Base-by-base conservation (phyloP, 257 asterid species). In the Coffea canephora region DNA sequence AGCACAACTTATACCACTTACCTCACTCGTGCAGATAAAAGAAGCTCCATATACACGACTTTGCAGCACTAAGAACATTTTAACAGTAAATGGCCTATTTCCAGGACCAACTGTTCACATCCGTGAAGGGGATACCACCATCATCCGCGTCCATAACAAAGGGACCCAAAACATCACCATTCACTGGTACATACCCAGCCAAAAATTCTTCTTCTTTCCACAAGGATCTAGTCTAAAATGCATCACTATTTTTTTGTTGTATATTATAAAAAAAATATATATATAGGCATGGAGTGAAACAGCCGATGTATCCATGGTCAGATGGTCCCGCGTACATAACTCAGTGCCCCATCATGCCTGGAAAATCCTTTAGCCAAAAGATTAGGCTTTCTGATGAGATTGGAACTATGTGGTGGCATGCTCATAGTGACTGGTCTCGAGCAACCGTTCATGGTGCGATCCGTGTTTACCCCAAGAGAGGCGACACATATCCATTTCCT, bases 401-500 rank as follows among this genome's bases (percentile, higher is more conserved):
- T 72, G 98, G 98, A 16, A 91, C 97, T 2, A 12, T 92, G 10
- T 89, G 96, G 96, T 55, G 62, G 62, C 62, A 55, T 55, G 62
- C 62, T 16, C 62, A 55, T 55, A 55, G 62, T 55, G n/a, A 77
- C 6, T 92, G 97, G 97, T 81, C 91, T 0, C 85, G 97, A 0
- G 95, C 96, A 71, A 93, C 96, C 0, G 93, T 93, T 66, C 93
- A 93, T 77, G 97, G 97, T 7, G 84, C 87, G 57, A 84, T 93
- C 14, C 39, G 88, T 46, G 74, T 91, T 64, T 83, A 88, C 3
- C 97, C 97, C 0, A 75, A 77, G 25, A 80, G 18, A 1, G 86
- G 88, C 18, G 54, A 80, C 31, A 10, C 39, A 0, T 89, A 83
- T 66, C 96, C 97, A 1, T 91, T 86, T 71, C 80, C 90, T 10